These are phyloP conservation scores for Dipteronia dyeriana DNA, from an alignment of 345 rosid species.

Conservation along the genomic window DNA sequence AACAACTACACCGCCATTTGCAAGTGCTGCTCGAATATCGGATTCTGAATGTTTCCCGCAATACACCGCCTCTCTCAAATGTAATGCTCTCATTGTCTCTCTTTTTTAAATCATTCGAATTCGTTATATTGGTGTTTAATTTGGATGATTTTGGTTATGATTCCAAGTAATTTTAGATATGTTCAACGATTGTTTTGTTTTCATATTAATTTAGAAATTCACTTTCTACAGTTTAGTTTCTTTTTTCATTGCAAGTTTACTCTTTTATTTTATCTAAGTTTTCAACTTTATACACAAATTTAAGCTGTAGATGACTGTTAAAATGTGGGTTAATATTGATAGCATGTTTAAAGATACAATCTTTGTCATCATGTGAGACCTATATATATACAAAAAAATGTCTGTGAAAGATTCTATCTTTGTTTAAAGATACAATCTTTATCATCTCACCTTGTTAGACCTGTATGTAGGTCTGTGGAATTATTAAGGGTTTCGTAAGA, in stretches of 20 bases:
- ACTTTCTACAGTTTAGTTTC: no score
- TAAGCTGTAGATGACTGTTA: no score
- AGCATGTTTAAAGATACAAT: no score
- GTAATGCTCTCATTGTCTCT: slow-evolving; percentile 33
- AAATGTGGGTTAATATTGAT: not conserved
- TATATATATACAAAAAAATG: no score
- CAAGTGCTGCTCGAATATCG: slow-evolving; percentile 77
- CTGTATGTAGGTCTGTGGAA: not conserved
- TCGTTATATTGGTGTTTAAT: no score
- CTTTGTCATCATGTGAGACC: no score
- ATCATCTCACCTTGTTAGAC: no score
- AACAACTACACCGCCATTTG: slow-evolving; percentile 51
- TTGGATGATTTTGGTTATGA: not conserved
- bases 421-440: no score
- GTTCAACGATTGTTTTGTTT: not conserved
- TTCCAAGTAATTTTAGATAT: no score
- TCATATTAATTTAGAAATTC: no score
- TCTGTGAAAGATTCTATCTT: not conserved
- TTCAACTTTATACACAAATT: not conserved
- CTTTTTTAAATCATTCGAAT: not conserved
- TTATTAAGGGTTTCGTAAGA: not conserved
- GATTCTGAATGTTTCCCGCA: slow-evolving; percentile 81
- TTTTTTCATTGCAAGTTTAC: not conserved
- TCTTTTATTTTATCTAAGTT: no score
- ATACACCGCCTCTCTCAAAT: slow-evolving; percentile 86